Evolutionary conservation across 2,329 filamentous ascomycete genomes (phyloP), one percentile per base, ranked within the genome.

Genomic region (Fonsecaea multimorphosa): DNA sequence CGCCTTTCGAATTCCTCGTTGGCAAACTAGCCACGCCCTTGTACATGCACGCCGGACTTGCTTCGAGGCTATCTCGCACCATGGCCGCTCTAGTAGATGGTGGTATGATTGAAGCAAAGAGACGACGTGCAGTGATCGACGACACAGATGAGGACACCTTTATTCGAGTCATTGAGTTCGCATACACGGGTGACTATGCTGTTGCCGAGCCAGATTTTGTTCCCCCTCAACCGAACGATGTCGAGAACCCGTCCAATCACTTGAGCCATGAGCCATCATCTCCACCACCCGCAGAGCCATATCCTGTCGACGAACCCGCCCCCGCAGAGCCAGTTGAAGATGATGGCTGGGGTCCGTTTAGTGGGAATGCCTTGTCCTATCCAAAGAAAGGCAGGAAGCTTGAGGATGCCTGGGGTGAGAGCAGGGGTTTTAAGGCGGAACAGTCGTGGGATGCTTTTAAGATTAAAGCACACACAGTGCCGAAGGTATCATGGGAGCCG

Each of bases 111-210:
- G 70, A 72, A 44, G 64, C 68, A 19, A 51, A 68, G 40, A 61
- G 60, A 27, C 1, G 36, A 63, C 46, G 14, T 40, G 63, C 56
- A 32, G 61, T 66, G 19, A 53, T 69, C 24, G 59, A 67, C 22
- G 66, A 73, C 52, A 63, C 71, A 24, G 66, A 71, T 16, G 68
- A 67, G 52, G 64, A 65, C 3, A 72, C 71, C 19, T 71, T 73
- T 56, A 55, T 67, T 31, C 58, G 67, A 7, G 70, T 73, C 59
- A 51, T 70, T 7, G 60, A 72, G 46, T 73, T 67, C 46, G 69
- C 63, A n/a, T 72, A 72, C 56, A 72, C 58, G 9, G 65, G 60
- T 11, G 68, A 71, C 52, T 73, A 72, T 54, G 57, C 67, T 9
- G 61, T 61, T 16, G 61, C 65, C 11, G 51, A 53, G 19, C 57